Evolutionary conservation across 2,329 filamentous ascomycete genomes (phyloP).

Genomic region (Rachicladosporium sp.): DNA sequence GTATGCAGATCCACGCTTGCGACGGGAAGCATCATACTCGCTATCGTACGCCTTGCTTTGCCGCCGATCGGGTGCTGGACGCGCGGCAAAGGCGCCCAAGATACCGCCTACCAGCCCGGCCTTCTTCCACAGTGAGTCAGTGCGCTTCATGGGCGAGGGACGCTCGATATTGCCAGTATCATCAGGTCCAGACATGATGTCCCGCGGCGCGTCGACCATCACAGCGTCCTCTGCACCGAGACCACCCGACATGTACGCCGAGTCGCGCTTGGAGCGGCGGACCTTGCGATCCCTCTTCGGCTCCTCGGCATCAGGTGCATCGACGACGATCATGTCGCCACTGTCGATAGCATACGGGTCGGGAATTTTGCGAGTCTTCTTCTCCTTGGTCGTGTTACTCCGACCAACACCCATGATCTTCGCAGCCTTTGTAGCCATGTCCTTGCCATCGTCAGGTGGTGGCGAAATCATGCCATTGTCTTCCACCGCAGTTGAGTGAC

Average conservation of each 20-base stretch:
- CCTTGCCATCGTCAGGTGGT: constrained; percentile 49
- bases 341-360: constrained; percentile 49
- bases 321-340: constrained; percentile 47
- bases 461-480: constrained; percentile 57
- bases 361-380: constrained; percentile 38
- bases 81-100: constrained; percentile 29
- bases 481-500: constrained; percentile 44
- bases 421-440: constrained; percentile 62
- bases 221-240: constrained; percentile 30
- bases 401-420: constrained; percentile 53
- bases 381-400: constrained; percentile 36
- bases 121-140: constrained; percentile 43
- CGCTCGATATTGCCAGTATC: constrained; percentile 42
- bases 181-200: constrained; percentile 35
- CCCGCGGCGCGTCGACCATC: constrained; percentile 28
- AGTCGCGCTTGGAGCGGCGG: constrained; percentile 30
- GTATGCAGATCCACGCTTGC: constrained; percentile 21
- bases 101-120: constrained; percentile 45
- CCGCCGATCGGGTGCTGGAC: constrained; percentile 16
- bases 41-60: constrained; percentile 23
- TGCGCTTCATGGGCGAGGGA: constrained; percentile 42
- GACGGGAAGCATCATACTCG: constrained; percentile 19
- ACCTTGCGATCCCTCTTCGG: constrained; percentile 10
- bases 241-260: constrained; percentile 27
- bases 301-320: constrained; percentile 24